Evolutionary conservation across 495 filamentous ascomycete genomes (phyloP).

Genomic region (Xylaria acuta): DNA sequence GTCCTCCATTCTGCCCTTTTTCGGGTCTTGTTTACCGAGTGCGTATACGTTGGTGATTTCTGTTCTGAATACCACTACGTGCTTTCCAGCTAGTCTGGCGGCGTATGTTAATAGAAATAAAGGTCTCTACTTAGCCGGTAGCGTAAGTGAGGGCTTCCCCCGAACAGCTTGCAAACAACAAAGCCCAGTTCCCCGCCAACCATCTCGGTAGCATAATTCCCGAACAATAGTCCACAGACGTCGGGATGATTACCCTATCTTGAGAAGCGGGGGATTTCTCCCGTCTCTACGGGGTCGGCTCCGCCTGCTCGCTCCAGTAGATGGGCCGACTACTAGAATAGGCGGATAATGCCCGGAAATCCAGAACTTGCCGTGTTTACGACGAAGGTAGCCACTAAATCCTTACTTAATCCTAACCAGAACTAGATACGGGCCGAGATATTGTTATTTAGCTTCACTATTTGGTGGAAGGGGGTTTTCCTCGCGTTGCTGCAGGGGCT

Average conservation of each 20-base stretch:
- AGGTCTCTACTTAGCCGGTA: not conserved
- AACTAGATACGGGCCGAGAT: not conserved
- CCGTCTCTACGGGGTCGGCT: slow-evolving; percentile 13
- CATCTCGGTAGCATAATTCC: not conserved
- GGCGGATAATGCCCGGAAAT: slow-evolving; percentile 5
- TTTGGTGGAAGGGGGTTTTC: not conserved
- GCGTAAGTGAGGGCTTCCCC: not conserved
- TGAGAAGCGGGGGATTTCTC: slow-evolving; percentile 21
- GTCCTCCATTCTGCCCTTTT: slow-evolving; percentile 42
- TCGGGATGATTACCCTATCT: not conserved
- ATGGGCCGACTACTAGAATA: not conserved
- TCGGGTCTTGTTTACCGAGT: not conserved
- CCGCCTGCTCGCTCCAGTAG: slow-evolving; percentile 1
- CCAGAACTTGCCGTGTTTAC: not conserved
- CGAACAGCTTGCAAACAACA: not conserved
- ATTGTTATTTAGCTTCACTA: not conserved
- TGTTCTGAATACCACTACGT: not conserved
- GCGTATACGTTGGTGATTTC: not conserved
- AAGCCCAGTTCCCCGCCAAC: not conserved
- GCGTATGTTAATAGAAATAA: not conserved
- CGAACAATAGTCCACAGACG: not conserved
- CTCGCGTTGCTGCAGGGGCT: too few relatives aligned
- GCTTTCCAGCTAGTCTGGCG: not conserved
- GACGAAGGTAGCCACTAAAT: not conserved
- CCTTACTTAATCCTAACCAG: not conserved